These are phyloP conservation scores for Starmera quercuum DNA, from an alignment of 805 yeast species.

Conservation along the genomic window DNA sequence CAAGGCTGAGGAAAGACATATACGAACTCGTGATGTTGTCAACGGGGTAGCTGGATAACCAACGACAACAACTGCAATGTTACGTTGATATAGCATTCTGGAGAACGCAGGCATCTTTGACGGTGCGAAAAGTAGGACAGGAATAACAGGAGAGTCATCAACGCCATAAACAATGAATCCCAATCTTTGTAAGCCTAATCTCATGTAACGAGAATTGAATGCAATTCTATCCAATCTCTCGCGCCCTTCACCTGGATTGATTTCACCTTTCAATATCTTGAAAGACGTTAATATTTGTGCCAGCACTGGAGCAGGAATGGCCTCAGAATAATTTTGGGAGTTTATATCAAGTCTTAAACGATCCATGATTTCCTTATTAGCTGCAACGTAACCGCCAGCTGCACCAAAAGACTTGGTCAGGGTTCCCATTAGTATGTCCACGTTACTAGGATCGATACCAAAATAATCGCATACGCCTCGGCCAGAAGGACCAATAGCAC, in stretches of 20 bases:
- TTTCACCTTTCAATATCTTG: slow-evolving; percentile 68
- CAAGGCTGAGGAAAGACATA: slow-evolving; percentile 86
- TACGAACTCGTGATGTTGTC: slow-evolving; percentile 80
- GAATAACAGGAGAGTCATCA: slow-evolving; percentile 95
- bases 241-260: slow-evolving; percentile 88
- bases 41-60: slow-evolving; percentile 98
- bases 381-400: slow-evolving; percentile 96
- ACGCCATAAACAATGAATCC: slow-evolving; percentile 94
- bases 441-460: slow-evolving; percentile 62
- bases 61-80: slow-evolving; percentile 91
- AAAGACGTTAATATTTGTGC: slow-evolving; percentile 81
- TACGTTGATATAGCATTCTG: slow-evolving; percentile 67
- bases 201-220: slow-evolving; percentile 87
- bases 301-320: slow-evolving; percentile 86
- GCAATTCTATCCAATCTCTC: slow-evolving; percentile 91
- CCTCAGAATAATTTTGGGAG: slow-evolving; percentile 72
- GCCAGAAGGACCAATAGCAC: slow-evolving; percentile 95
- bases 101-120: slow-evolving; percentile 92
- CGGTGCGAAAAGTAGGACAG: slow-evolving; percentile 80
- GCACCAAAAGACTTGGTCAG: slow-evolving; percentile 98
- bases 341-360: slow-evolving; percentile 66
- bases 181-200: slow-evolving; percentile 82
- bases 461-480: slow-evolving; percentile 94
- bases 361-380: slow-evolving; percentile 58
- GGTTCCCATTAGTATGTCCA: slow-evolving; percentile 96